Evolutionary conservation across 768 basidiomycete species (phyloP), one percentile per base, ranked within the genome.

Genomic region (Kwoniella heveanensis): DNA sequence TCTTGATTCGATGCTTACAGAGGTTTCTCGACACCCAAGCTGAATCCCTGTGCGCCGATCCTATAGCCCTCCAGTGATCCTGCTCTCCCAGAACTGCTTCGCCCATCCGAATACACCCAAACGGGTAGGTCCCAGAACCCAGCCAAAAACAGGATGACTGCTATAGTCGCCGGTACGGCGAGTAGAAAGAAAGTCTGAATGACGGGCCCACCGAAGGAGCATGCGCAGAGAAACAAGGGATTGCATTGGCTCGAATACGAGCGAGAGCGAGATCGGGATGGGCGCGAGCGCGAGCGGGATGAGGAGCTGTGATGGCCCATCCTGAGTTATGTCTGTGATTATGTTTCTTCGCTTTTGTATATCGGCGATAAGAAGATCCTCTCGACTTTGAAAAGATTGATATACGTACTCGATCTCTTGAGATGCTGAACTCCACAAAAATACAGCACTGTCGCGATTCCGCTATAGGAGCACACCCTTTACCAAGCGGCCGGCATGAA

Each of bases 41-140:
- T 57, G 44, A 64, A 69, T 19, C 70, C 70, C 27, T 67, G 64
- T 9, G 67, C 60, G 15, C 65, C 70, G 22, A 72, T 65, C 15
- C 37, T 27, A 44, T 9, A 51, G 56, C 59, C 26, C 44, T 49
- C n/a, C 21, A 22, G 12, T 58, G 61, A n/a, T 29, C 44, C 9
- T 19, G 21, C 19, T 17, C 55, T 27, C 50, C 10, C 39, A 44
- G 39, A 44, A 8, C 39, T 17, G 19, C 39, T 44, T 9, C 39
- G 6, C 4, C 39, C 39, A 44, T 22, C 21, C 2, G 15, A 44
- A 50, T 59, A 60, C 9, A 36, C 27, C 54, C 68, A 68, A 1
- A 69, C 64, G 27, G 61, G 52, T 6, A 65, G 24, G 10, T 48
- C 30, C 52, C 57, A 65, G 22, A 60, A 51, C 9, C 68, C 64